A percentile compares a stretch with the other conserved stretches of the same genome.
Conservation (phyloP, 345 rosid genomes). For the Boechera retrofracta region DNA sequence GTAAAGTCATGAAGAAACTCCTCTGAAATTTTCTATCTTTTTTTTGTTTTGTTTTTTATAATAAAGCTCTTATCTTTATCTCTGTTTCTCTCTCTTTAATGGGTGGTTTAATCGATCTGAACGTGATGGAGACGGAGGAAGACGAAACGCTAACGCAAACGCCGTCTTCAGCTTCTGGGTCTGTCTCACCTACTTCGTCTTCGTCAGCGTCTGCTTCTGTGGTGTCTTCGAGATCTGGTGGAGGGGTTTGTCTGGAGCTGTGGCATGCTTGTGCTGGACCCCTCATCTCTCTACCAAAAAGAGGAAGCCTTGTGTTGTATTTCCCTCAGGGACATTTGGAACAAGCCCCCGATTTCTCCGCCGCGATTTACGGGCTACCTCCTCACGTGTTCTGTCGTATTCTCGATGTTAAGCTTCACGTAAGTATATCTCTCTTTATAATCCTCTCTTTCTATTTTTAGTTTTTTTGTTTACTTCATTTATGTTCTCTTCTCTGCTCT, state of each 20-base stretch:
- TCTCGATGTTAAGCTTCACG: slow-evolving; percentile 94
- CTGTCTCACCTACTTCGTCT: slow-evolving; percentile 65
- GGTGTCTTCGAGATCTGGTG: slow-evolving; percentile 42
- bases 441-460: background rate
- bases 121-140: slow-evolving; percentile 77
- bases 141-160: slow-evolving; percentile 77
- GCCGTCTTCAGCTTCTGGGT: slow-evolving; percentile 60
- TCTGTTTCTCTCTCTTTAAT: slow-evolving; percentile 35
- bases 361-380: slow-evolving; percentile 66
- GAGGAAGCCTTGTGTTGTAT: slow-evolving; percentile 81
- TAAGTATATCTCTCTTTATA: slow-evolving; percentile 43
- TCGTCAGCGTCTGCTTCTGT: slow-evolving; percentile 60
- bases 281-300: slow-evolving; percentile 82
- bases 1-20: slow-evolving; percentile 44
- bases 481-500: slow-evolving; percentile 4
- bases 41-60: background rate
- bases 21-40: slow-evolving; percentile 6
- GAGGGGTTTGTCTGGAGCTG: slow-evolving; percentile 85
- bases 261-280: slow-evolving; percentile 99
- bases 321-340: slow-evolving; percentile 97
- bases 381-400: slow-evolving; percentile 91
- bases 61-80: slow-evolving; percentile 23
- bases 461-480: background rate
- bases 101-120: slow-evolving; percentile 96
- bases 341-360: slow-evolving; percentile 71